A percentile compares a stretch with the other conserved stretches of the same genome.
These are phyloP conservation scores for Moesziomyces antarcticus DNA, from an alignment of 1,284 basidiomycete species.

Conservation along the genomic window DNA sequence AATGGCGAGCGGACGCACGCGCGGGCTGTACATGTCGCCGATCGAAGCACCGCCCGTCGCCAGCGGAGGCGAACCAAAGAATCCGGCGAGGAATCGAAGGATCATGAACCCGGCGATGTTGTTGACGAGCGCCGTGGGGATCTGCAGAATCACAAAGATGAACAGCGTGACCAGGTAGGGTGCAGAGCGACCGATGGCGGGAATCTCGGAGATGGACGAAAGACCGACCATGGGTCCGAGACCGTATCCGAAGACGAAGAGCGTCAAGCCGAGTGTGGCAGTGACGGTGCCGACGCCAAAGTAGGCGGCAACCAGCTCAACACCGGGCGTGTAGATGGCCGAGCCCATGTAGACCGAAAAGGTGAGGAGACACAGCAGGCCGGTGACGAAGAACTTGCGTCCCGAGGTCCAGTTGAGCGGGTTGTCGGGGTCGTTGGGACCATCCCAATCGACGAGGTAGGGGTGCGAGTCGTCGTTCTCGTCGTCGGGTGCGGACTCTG, in stretches of 20 bases:
- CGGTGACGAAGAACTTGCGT: constrained; percentile 62
- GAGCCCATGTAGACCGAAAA: constrained; percentile 75
- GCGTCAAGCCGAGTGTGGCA: constrained; percentile 44
- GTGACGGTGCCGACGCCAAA: constrained; percentile 30
- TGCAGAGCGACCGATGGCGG: constrained; percentile 52
- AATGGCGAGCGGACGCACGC: constrained; percentile 34
- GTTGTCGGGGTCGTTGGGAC: constrained; percentile 61
- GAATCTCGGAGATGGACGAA: constrained; percentile 65
- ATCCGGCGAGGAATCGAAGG: constrained; percentile 54
- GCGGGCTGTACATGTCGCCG: constrained; percentile 40
- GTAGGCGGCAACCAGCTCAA: constrained; percentile 69
- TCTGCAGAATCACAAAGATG: constrained; percentile 51
- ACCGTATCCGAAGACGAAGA: constrained; percentile 57
- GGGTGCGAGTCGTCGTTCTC: constrained; percentile 44
- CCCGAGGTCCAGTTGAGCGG: constrained; percentile 65
- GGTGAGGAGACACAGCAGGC: constrained; percentile 62
- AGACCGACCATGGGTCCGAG: constrained; percentile 62
- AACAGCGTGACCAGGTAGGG: constrained; percentile 50
- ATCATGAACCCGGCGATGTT: constrained; percentile 50
- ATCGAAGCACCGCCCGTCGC: constrained; percentile 60
- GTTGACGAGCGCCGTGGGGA: constrained; percentile 40
- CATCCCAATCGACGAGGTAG: constrained; percentile 70
- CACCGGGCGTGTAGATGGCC: constrained; percentile 73
- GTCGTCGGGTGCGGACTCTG: constrained; percentile 15
- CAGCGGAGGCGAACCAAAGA: constrained; percentile 55